Base-by-base conservation (phyloP, 2,329 filamentous ascomycete genomes). In the Xylaria arbuscula region DNA sequence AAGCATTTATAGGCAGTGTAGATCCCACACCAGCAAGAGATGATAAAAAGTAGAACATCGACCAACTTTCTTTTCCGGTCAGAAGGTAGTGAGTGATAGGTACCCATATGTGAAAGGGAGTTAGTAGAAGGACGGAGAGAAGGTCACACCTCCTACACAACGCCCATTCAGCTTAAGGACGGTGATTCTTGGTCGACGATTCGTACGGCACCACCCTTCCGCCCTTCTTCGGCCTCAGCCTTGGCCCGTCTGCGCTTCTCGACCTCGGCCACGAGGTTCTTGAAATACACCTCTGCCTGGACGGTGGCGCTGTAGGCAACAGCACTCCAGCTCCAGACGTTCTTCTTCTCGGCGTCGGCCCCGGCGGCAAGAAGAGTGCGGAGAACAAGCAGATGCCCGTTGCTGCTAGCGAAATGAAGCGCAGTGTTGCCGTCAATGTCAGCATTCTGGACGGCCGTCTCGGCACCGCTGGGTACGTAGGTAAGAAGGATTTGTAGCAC, bases 391-490 rank as follows among this genome's bases (percentile, higher is more conserved):
- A 97, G 80, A 73, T 95, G 92, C 1, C 93, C 93, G 75, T 92
- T 92, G 54, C 91, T 91, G 75, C 90, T 93, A 13, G 94, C 94
- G 81, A 96, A 94, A 80, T 97, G 93, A 51, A 97, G 83, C 0
- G 93, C 92, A 2, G 93, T 97, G 77, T 97, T 96, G n/a, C 93
- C 93, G 66, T 91, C 87, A 1, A 85, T 75, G 76, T 97, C 93
- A 3, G 85, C 83, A 36, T 85, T 82, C 54, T 83, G 83, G 7
- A 92, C 85, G 2, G 87, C 86, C 0, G 82, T 81, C 24, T 79
- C 78, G 0, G 86, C 82, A 15, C 87, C 87, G n/a, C 81, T 81
- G 8, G 88, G 87, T 0, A 83, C 85, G 73, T 86, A 89, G 0
- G 88, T 90, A 60, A 91, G 80, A 36, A 91, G 82, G 62, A 91